phyloP scores from a whole-genome alignment of 805 yeast species.

The Candida alai region DNA sequence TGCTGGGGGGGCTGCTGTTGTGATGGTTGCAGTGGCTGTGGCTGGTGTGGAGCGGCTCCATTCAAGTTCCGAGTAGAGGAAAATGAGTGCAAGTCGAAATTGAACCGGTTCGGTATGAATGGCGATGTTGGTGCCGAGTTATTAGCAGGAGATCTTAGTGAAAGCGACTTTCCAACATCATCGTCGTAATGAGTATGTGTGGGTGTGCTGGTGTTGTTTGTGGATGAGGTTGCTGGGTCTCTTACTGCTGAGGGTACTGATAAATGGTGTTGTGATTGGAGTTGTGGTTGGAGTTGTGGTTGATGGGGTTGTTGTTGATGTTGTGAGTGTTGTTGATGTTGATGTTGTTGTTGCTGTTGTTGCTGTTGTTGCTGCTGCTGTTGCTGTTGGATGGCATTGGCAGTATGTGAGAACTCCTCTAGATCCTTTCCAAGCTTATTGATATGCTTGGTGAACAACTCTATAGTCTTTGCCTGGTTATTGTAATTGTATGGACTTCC shows the following conservation, averaged over 20 bases:
- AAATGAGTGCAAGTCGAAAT: constrained; percentile 16
- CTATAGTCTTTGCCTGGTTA: constrained; percentile 15
- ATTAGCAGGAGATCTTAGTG: constrained; percentile 11
- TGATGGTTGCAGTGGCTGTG: constrained; percentile 14
- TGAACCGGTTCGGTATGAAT: constrained; percentile 15
- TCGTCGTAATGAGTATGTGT: constrained; percentile 5
- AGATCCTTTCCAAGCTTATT: constrained; percentile 19
- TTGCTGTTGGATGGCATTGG: too few relatives aligned
- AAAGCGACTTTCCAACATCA: constrained; percentile 8
- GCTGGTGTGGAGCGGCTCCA: constrained; percentile 9
- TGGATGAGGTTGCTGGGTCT: constrained; percentile 4
- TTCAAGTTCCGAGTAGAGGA: constrained; percentile 7
- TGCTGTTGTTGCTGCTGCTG: constrained; percentile 3
- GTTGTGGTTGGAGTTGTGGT: background rate
- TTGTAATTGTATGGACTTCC: background rate
- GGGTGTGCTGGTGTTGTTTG: constrained; percentile 1
- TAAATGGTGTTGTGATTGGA: background rate
- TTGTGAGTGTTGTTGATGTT: constrained; percentile 7
- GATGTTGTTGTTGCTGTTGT: constrained; percentile 6
- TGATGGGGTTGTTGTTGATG: constrained; percentile 3
- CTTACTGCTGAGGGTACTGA: background rate
- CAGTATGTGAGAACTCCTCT: constrained; percentile 13
- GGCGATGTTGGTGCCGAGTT: constrained; percentile 19
- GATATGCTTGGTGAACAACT: constrained; percentile 18
- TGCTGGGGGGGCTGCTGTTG: constrained; percentile 14